Evolutionary conservation across 2,329 filamentous ascomycete genomes (phyloP).

Genomic region (Knufia fluminis): DNA sequence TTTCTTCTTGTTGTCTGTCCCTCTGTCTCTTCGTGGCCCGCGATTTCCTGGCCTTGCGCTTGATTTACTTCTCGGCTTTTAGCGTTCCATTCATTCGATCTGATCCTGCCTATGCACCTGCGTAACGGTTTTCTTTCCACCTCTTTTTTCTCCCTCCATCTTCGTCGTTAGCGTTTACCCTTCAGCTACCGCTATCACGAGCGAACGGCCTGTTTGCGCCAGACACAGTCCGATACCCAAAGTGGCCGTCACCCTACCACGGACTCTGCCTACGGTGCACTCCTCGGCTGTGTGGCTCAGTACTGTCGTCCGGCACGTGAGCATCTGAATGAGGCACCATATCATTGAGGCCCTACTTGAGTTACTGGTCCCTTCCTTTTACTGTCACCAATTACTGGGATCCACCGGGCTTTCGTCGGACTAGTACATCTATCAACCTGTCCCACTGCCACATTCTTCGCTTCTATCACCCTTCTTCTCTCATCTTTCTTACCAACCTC

Average conservation of each 20-base stretch:
- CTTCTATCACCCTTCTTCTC: slow-evolving; percentile 3
- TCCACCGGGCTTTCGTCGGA: slow-evolving; percentile 3
- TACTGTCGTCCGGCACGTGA: slow-evolving; percentile 3
- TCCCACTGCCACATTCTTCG: slow-evolving; percentile 9
- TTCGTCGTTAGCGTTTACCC: not conserved
- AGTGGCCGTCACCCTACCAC: not conserved
- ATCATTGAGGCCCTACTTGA: slow-evolving; percentile 1
- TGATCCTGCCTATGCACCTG: not conserved
- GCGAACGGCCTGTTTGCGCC: not conserved
- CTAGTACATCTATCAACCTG: slow-evolving; percentile 7
- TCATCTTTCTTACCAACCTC: not conserved
- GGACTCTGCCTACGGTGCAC: not conserved
- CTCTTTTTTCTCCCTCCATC: slow-evolving; percentile 10
- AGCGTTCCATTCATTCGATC: slow-evolving; percentile 12
- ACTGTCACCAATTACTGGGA: not conserved
- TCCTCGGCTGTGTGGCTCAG: not conserved
- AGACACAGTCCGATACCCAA: not conserved
- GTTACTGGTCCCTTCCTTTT: slow-evolving; percentile 1
- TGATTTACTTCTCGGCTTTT: slow-evolving; percentile 9
- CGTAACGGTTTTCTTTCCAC: slow-evolving; percentile 10
- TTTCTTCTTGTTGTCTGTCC: slow-evolving; percentile 7
- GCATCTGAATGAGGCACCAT: slow-evolving; percentile 2
- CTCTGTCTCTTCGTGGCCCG: slow-evolving; percentile 11
- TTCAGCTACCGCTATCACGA: not conserved
- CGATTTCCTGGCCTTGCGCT: slow-evolving; percentile 11